These are phyloP conservation scores for Aspergillus nanangensis DNA, from an alignment of 495 filamentous ascomycete species.

Conservation along the genomic window DNA sequence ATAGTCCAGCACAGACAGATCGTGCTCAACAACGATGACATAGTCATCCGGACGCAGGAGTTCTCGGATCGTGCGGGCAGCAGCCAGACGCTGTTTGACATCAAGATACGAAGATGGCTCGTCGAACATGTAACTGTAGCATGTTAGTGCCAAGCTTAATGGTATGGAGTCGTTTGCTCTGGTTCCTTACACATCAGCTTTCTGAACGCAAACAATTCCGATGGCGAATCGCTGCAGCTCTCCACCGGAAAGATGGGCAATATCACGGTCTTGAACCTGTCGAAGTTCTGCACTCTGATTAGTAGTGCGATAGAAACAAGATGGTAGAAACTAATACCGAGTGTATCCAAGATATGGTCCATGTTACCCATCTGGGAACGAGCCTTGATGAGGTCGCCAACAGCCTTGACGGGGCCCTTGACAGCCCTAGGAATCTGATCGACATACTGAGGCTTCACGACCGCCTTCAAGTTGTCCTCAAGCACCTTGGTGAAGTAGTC, in stretches of 20 bases:
- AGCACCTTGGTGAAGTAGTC: conserved; percentile 98
- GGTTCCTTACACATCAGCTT: conserved; percentile 90
- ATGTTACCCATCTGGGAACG: conserved; percentile 75
- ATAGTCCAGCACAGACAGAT: conserved; percentile 96
- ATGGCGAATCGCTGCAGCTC: conserved; percentile 98
- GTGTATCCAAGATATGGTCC: conserved; percentile 75
- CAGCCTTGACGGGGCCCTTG: conserved; percentile 68
- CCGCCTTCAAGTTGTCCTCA: conserved; percentile 93
- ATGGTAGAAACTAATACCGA: conserved; percentile 45
- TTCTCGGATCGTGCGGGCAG: conserved; percentile 85
- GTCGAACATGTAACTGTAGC: conserved; percentile 89
- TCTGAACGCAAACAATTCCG: conserved; percentile 88
- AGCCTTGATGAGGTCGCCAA: conserved; percentile 69
- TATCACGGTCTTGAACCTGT: conserved; percentile 83
- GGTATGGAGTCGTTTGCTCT: no score
- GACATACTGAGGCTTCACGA: conserved; percentile 98
- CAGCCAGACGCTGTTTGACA: conserved; percentile 94
- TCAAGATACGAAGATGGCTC: conserved; percentile 98
- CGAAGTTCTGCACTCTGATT: conserved; percentile 59
- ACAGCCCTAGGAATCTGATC: conserved; percentile 95
- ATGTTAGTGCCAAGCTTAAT: conserved; percentile 12
- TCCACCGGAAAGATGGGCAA: conserved; percentile 86
- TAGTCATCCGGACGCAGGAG: conserved; percentile 86
- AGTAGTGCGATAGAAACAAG: conserved; percentile 8
- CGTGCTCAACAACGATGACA: conserved; percentile 98